Evolutionary conservation across 306 rosid species (phyloP), one percentile per base, ranked within the genome.

Genomic region (Benincasa hispida): DNA sequence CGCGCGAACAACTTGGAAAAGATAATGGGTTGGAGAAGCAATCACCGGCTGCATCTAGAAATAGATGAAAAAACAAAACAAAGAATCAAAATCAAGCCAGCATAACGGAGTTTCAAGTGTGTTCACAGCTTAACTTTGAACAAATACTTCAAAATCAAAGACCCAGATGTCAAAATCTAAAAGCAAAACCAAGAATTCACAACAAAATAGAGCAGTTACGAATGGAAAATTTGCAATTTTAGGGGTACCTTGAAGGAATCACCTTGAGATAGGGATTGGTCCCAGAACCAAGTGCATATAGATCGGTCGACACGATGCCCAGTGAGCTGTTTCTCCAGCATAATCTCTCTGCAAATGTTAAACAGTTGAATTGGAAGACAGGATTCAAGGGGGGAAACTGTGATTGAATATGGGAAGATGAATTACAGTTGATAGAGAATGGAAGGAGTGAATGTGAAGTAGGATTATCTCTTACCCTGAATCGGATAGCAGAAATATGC

Each of bases 261-360:
- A 59, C 91, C 89, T 84, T 90, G 91, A 76, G 98, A 87, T 85
- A 86, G 65, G 79, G 87, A 79, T 76, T 93, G 96, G 24, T 87
- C 94, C 97, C 97, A 94, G 79, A 89, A 94, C 98, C 97, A 94
- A 18, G 77, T 80, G 73, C 97, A 94, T 18, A 94, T 91, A 35
- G 97, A 94, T 72, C 98, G 98, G 80, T 90, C 98, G 53, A 91
- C 97, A n/a, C 97, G 89, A 83, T 89, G 98, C 37, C 95, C 98
- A 12, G 95, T 84, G 17, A 94, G 91, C 89, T 94, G 98, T 78
- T 94, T 94, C 96, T 94, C 97, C 12, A 94, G 91, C 78, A 94
- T 92, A 42, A 94, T 91, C 88, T 94, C 98, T 41, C 98, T 94
- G 77, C 22, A 10, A 78, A 86, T 32, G 80, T 32, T 18, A 8